Evolutionary conservation across 176 grass and related monocot genomes (phyloP), one percentile per base, ranked within the genome.

Genomic region (Pontederia paniculata): DNA sequence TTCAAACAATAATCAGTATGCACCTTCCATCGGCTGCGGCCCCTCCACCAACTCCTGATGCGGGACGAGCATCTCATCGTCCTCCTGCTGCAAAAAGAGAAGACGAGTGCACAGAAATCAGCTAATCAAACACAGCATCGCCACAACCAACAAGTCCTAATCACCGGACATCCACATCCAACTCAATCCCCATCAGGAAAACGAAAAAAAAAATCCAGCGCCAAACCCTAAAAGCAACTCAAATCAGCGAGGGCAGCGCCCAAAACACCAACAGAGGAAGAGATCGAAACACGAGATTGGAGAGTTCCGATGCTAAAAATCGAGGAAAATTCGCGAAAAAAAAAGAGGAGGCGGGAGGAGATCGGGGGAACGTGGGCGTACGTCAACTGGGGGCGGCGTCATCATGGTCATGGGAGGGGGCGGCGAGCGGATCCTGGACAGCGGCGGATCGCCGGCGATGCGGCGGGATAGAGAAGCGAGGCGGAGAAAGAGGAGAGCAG

Each of bases 11-110:
- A 57, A 51, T 23, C 9, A 10, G 8, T 44, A 51, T 10, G 70
- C 73, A 89, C 85, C 85, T 95, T 95, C 90, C 90, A 95, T 95
- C n/a, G 82, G 85, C 70, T 95, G 78, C 1, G 73, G 63, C 25
- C 77, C 64, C 12, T 78, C 79, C 48, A 76, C 74, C 18, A 83
- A 62, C 70, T 95, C 85, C 60, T 77, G 76, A 54, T 82, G 75
- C 12, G 89, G 81, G 57, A 89, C 81, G 28, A 95, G 75, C 74
- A 89, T 89, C 79, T 89, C 85, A 65, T 81, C 85, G 45, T 89
- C 85, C 79, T 86, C 79, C 50, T 73, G 89, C 79, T 83, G 78
- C 55, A 56, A 52, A 58, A 69, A 46, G 9, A 8, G 19, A 17
- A 52, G 21, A 19, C n/a, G 22, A 20, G 10, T 3, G 28, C 28